Base-by-base conservation (phyloP, 441 rosid species). In the California macrophylla region DNA sequence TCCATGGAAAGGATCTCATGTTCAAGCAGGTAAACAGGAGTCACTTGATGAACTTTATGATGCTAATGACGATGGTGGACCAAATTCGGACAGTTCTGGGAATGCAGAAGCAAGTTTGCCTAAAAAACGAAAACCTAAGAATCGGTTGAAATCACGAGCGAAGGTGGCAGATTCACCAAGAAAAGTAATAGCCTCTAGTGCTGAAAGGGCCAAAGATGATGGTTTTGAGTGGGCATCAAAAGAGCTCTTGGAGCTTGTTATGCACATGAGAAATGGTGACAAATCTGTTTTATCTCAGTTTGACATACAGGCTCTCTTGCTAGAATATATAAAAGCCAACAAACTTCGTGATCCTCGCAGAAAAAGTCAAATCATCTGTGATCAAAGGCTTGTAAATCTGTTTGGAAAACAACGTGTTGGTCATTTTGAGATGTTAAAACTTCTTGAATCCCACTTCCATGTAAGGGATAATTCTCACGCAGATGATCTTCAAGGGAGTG, bases 341-440 rank as follows among this genome's bases (percentile, higher is more conserved):
- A 86, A 85, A 85, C 97, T 95, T 64, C 87, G 86, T 45, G 91
- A 83, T 81, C 88, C 94, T 77, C 60, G 18, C 68, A 82, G 78
- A 74, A 82, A 79, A 71, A 72, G 82, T 66, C 86, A 86, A 69
- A 83, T 92, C 67, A 30, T 73, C 62, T 94, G 98, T 74, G 99
- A 94, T 66, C 9, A 85, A 24, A 86, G 72, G 87, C 99, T 94
- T 66, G 45, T 70, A 68, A 85, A 76, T 69, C 85, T 94, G 75
- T 92, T 94, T 66, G 79, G 92, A n/a, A 87, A 80, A 78, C 80
- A 75, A 64, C 79, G 77, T 74, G 82, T 92, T 70, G 93, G 84
- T 25, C 96, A 86, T 74, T 63, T 86, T 79, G 96, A 94, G 79
- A 92, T 94, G 98, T 83, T 85, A 74, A 89, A 87, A 87, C 93